These are phyloP conservation scores for Spongospora subterranea DNA, from an alignment of 208 protist genomes.

Conservation along the genomic window DNA sequence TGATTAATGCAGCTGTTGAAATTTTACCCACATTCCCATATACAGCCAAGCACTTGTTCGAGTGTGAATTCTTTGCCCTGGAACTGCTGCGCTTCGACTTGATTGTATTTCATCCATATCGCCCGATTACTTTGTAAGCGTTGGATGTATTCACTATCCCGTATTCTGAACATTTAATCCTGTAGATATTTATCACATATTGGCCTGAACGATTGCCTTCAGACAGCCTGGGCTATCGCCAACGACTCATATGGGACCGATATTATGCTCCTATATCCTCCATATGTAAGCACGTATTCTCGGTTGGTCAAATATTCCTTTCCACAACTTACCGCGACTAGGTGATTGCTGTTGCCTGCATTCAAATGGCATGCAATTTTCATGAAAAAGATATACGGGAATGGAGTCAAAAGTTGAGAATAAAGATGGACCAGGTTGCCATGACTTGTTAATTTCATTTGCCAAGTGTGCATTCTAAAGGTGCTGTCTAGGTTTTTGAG, in stretches of 20 bases:
- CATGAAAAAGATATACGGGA: slow-evolving; percentile 49
- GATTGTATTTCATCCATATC: slow-evolving; percentile 49
- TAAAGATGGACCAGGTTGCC: slow-evolving; percentile 50
- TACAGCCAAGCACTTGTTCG: slow-evolving; percentile 51
- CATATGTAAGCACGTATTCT: neutral
- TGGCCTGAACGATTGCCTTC: neutral
- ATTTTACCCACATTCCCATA: slow-evolving; percentile 6
- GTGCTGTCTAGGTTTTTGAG: slow-evolving; percentile 40
- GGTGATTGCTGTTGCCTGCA: slow-evolving; percentile 48
- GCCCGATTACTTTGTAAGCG: neutral
- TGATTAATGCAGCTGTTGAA: slow-evolving; percentile 53
- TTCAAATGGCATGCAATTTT: slow-evolving; percentile 44
- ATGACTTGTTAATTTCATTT: neutral
- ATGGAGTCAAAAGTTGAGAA: slow-evolving; percentile 49
- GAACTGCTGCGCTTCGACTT: slow-evolving; percentile 51
- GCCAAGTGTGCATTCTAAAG: neutral
- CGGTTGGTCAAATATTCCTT: neutral
- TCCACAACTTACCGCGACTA: neutral
- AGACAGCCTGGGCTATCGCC: slow-evolving; percentile 39
- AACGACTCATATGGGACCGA: slow-evolving; percentile 46
- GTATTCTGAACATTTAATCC: neutral
- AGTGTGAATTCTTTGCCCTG: slow-evolving; percentile 51
- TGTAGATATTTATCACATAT: slow-evolving; percentile 19
- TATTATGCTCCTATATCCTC: slow-evolving; percentile 31
- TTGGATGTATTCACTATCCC: neutral